Base-by-base conservation (phyloP, 2,329 filamentous ascomycete genomes). In the Venturia effusa region DNA sequence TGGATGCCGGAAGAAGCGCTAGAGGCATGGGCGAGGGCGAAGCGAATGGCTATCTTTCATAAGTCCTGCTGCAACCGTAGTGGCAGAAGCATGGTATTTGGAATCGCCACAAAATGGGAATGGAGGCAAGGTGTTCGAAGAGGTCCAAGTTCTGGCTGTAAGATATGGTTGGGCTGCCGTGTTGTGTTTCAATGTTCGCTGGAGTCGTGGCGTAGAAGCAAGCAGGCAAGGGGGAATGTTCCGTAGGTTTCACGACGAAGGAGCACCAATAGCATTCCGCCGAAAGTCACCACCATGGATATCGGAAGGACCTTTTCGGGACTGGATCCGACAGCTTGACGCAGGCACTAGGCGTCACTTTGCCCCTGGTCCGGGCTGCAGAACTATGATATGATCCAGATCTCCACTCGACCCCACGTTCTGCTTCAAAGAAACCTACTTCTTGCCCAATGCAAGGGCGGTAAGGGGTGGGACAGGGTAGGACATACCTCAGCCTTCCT, bases 1-100 rank as follows among this genome's bases (percentile, higher is more conserved):
- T 79, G 73, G 79, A 81, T 67, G 78, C 78, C 10, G 71, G 74
- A 63, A 74, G 78, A 69, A 81, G 79, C 69, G 78, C 79, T n/a
- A 70, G 73, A 66, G 41, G 59, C 11, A 51, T 64, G 57, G 63
- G 63, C 8, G 63, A 64, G 19, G 61, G 61, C 22, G 43, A 45
- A 15, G 22, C 51, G 30, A 57, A 57, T 57, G 51, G 51, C 15
- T 57, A 57, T 24, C 51, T 57, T 24, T 57, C 51, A 15, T 57
- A 34, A n/a, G 10, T 22, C 30, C 45, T 51, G 45, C 45, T 13
- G 45, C n/a, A 27, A 51, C 27, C 22, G 22, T 22, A 51, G 45
- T 13, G 45, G n/a, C 22, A 51, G 22, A 51, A 30, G 51, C 30
- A 57, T 57, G 51, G 27, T 32, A 57, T 57, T 57, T 34, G 30